Percentiles rank a stretch among this genome's conserved stretches.
phyloP scores from a whole-genome alignment of 2,329 filamentous ascomycete species.

The Fusarium paranaense region DNA sequence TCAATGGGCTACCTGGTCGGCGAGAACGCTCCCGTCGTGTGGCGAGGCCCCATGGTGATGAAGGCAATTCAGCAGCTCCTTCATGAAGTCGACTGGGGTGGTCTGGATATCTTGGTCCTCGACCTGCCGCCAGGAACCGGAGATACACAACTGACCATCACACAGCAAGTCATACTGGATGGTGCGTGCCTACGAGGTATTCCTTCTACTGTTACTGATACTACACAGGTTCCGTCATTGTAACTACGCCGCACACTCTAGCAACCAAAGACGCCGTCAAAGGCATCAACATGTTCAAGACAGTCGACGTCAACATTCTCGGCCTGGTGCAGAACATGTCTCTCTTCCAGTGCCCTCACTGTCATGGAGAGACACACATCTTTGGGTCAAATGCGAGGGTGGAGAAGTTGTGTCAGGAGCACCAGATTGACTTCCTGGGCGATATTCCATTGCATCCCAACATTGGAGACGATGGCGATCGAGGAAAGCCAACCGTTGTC shows the following conservation, averaged over 20 bases:
- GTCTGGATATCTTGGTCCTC: slow-evolving; percentile 87
- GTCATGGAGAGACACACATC: slow-evolving; percentile 78
- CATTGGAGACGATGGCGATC: slow-evolving; percentile 89
- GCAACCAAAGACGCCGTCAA: slow-evolving; percentile 92
- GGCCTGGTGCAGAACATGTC: slow-evolving; percentile 96
- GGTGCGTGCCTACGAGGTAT: slow-evolving; percentile 60
- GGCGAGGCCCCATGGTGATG: slow-evolving; percentile 97
- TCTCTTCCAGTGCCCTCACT: slow-evolving; percentile 83
- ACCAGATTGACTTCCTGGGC: slow-evolving; percentile 83
- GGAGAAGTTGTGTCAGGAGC: slow-evolving; percentile 74
- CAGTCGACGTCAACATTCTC: slow-evolving; percentile 82
- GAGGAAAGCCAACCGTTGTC: slow-evolving; percentile 90
- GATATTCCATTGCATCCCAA: slow-evolving; percentile 88
- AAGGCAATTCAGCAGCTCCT: slow-evolving; percentile 96
- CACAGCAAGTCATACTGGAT: slow-evolving; percentile 90
- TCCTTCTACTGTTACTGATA: slow-evolving; percentile 1
- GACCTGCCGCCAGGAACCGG: slow-evolving; percentile 95
- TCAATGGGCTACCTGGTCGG: slow-evolving; percentile 95
- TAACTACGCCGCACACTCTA: slow-evolving; percentile 94
- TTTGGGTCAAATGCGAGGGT: slow-evolving; percentile 78
- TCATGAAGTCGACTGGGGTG: slow-evolving; percentile 94
- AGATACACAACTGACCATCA: slow-evolving; percentile 96
- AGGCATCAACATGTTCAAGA: slow-evolving; percentile 92
- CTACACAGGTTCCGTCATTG: slow-evolving; percentile 76
- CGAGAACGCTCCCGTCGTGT: slow-evolving; percentile 86